These are phyloP conservation scores for Canavalia gladiata DNA, from an alignment of 306 rosid species.

Conservation along the genomic window DNA sequence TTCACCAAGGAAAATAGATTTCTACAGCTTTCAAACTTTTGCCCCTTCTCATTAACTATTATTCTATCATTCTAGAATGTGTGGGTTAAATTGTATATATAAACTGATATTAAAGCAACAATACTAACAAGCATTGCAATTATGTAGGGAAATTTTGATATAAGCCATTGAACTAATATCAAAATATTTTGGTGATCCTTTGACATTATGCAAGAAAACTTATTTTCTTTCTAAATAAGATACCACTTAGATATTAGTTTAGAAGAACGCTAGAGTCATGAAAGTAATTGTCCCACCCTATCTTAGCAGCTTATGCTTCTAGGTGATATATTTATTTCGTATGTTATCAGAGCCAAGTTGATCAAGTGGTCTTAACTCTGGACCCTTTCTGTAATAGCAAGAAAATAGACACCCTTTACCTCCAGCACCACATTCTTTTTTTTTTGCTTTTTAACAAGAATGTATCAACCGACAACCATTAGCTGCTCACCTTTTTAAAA, in stretches of 20 bases:
- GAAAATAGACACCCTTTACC: not conserved
- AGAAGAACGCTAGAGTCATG: not conserved
- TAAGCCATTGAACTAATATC: not conserved
- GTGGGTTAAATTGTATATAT: not conserved
- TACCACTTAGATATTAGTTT: not conserved
- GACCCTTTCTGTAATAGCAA: not conserved
- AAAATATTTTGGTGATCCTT: not conserved
- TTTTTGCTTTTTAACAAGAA: not conserved
- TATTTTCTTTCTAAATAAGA: not conserved
- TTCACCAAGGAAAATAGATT: not conserved
- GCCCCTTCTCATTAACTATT: not conserved
- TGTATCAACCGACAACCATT: constrained; percentile 9
- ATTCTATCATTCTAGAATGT: not conserved
- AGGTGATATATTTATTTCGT: not conserved
- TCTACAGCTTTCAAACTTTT: not conserved
- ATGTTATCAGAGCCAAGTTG: not conserved
- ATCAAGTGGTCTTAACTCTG: not conserved
- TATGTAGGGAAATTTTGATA: not conserved
- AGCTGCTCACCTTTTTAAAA: constrained; percentile 15
- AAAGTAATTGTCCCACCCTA: not conserved
- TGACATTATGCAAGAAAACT: constrained; percentile 12
- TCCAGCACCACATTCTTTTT: not conserved
- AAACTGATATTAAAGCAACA: not conserved
- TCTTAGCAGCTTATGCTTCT: not conserved
- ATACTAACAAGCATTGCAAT: not conserved